Conservation (phyloP, 495 filamentous ascomycete species). For the Chlorociboria aeruginascens region DNA sequence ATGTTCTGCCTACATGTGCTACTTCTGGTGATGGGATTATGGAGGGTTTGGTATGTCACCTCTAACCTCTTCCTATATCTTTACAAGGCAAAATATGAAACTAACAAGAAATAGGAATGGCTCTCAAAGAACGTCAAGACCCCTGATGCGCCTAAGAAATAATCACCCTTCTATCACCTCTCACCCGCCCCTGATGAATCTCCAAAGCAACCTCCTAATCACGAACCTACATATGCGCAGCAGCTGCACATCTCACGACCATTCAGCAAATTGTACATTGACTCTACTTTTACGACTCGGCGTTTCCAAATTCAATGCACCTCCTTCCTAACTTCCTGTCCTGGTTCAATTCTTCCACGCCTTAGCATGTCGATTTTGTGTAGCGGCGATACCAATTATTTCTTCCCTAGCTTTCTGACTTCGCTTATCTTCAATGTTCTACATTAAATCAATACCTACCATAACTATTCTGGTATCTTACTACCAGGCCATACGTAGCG, state of each 20-base stretch:
- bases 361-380: not conserved
- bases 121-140: slow-evolving; percentile 90
- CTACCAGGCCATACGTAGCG: too few relatives aligned
- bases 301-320: too few relatives aligned
- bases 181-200: not conserved
- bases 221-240: too few relatives aligned
- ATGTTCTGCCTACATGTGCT: slow-evolving; percentile 89
- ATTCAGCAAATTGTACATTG: too few relatives aligned
- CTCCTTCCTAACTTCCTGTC: too few relatives aligned
- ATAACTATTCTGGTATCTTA: too few relatives aligned
- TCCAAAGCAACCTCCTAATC: not conserved
- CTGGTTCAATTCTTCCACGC: too few relatives aligned
- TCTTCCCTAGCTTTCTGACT: not conserved
- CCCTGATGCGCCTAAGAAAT: slow-evolving; percentile 41
- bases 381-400: slow-evolving; percentile 18
- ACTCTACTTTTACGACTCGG: too few relatives aligned
- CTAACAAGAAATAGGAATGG: slow-evolving; percentile 47
- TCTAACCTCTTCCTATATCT: not conserved
- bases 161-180: slow-evolving; percentile 3
- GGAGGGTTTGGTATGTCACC: slow-evolving; percentile 66
- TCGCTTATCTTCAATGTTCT: too few relatives aligned
- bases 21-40: slow-evolving; percentile 89
- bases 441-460: too few relatives aligned
- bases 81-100: not conserved
- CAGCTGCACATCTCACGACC: too few relatives aligned